Conservation (phyloP, 352 stramenopile species). For the Phytopythium aichiense region DNA sequence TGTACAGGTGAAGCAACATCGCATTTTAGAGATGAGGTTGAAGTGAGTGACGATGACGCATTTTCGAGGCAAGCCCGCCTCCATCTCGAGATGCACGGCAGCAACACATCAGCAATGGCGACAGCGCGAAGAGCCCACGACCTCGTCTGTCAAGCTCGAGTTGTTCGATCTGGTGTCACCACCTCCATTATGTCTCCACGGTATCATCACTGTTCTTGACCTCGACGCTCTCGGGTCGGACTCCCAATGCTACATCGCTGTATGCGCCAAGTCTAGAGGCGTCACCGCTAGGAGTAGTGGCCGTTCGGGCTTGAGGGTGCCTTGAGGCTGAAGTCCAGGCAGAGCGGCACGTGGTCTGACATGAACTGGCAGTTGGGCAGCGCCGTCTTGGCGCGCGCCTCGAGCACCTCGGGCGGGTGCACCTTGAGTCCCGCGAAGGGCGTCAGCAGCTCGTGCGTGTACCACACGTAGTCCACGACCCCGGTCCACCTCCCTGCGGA, state of each 20-base stretch:
- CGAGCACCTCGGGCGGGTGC: constrained; percentile 87
- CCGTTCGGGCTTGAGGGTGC: constrained; percentile 20
- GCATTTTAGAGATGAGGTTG: too few species aligned
- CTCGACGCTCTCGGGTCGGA: too few species aligned
- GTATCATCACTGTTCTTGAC: too few species aligned
- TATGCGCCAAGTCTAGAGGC: not conserved
- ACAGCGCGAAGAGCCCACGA: too few species aligned
- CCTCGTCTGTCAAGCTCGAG: too few species aligned
- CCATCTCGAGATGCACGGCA: too few species aligned
- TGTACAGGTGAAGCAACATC: too few species aligned
- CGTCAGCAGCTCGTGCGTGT: constrained; percentile 90
- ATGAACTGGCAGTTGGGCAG: constrained; percentile 95
- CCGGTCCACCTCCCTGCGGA: constrained; percentile 90
- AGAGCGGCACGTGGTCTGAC: constrained; percentile 96
- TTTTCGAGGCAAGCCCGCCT: too few species aligned
- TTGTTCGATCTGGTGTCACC: too few species aligned
- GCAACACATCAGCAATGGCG: too few species aligned
- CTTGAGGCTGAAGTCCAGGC: constrained; percentile 87
- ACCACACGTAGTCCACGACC: constrained; percentile 98
- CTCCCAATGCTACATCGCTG: not conserved
- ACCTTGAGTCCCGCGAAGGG: constrained; percentile 93
- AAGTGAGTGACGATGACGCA: too few species aligned
- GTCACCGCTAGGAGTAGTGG: constrained; percentile 14
- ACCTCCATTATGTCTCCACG: too few species aligned
- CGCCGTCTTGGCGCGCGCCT: constrained; percentile 84